phyloP scores from a whole-genome alignment of 108 stramenopile species.

The Nitzschia sp. region DNA sequence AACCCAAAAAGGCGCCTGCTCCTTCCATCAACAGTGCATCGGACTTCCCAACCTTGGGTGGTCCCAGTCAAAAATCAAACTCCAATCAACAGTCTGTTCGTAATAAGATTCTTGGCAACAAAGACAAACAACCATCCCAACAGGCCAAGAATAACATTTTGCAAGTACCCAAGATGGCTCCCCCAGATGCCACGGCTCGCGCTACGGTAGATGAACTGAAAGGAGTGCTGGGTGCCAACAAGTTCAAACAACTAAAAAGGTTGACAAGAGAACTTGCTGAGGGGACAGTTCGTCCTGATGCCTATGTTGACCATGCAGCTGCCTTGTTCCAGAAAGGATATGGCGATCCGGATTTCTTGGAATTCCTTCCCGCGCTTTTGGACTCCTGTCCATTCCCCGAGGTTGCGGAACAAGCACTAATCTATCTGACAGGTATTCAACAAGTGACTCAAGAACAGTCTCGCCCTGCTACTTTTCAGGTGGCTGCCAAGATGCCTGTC shows the following conservation, averaged over 20 bases:
- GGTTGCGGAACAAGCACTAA: conserved; percentile 47
- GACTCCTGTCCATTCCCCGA: conserved; percentile 61
- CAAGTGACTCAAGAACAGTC: conserved; percentile 12
- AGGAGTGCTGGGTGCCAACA: conserved; percentile 54
- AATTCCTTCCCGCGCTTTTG: conserved; percentile 62
- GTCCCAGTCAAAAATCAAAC: conserved; percentile 29
- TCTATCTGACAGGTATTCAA: conserved; percentile 50
- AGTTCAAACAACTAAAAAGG: conserved; percentile 76
- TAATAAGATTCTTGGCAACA: conserved; percentile 10
- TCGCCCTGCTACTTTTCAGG: not conserved
- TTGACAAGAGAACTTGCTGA: conserved; percentile 65
- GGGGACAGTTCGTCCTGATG: conserved; percentile 49
- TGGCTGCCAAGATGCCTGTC: not conserved
- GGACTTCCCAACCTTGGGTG: conserved; percentile 47
- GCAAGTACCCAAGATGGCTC: conserved; percentile 46
- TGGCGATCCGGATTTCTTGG: conserved; percentile 63
- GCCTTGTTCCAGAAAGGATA: conserved; percentile 72
- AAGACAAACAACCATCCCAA: conserved; percentile 35
- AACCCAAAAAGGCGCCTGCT: conserved; percentile 6
- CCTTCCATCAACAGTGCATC: conserved; percentile 38
- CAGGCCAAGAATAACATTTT: conserved; percentile 45
- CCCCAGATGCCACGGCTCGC: conserved; percentile 23
- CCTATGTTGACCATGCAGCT: conserved; percentile 68
- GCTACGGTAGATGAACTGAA: conserved; percentile 72
- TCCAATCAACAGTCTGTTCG: conserved; percentile 28